Evolutionary conservation across 176 grass and related monocot genomes (phyloP).

Genomic region (Puccinellia tenuiflora): DNA sequence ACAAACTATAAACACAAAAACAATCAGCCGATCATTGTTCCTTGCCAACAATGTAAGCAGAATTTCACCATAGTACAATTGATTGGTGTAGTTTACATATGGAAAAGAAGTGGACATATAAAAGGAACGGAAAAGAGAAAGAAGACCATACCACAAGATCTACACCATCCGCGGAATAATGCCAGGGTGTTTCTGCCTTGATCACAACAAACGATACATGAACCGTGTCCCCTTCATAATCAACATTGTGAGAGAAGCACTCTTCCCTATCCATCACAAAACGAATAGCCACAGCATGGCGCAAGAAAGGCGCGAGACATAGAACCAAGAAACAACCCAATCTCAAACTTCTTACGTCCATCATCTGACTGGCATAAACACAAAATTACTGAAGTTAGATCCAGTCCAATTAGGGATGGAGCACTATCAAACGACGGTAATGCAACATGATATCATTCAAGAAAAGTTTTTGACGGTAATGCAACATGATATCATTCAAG

Average conservation of each 20-base stretch:
- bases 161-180: slow-evolving; percentile 75
- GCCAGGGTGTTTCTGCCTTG: slow-evolving; percentile 86
- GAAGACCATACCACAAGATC: slow-evolving; percentile 74
- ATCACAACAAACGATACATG: slow-evolving; percentile 89
- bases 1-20: neutral
- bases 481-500: neutral
- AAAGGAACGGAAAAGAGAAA: neutral
- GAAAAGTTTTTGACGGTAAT: neutral
- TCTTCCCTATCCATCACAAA: slow-evolving; percentile 96
- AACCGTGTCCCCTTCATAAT: slow-evolving; percentile 82
- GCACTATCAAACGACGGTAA: neutral
- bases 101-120: neutral
- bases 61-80: neutral
- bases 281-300: slow-evolving; percentile 45
- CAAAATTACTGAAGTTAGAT: neutral
- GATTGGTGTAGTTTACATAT: neutral
- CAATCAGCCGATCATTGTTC: neutral
- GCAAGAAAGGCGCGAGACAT: slow-evolving; percentile 16
- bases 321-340: slow-evolving; percentile 27
- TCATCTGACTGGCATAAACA: slow-evolving; percentile 12
- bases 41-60: neutral
- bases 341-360: slow-evolving; percentile 37
- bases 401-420: neutral
- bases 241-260: slow-evolving; percentile 82
- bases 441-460: neutral